phyloP scores from a whole-genome alignment of 805 yeast genomes.

The Candida nemodendra region DNA sequence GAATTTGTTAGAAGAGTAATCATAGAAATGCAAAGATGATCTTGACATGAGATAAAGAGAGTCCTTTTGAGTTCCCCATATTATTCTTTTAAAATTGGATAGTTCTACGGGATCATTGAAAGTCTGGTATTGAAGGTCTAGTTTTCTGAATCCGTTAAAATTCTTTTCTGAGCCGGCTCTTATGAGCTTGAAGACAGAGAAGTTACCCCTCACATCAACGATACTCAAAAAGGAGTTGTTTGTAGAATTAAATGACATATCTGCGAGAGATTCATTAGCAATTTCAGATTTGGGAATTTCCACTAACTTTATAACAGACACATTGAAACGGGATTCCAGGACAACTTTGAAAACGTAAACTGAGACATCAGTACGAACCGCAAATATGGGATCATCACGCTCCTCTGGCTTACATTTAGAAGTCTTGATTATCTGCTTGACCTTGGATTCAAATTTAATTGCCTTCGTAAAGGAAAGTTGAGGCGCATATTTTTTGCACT shows the following conservation, averaged over 20 bases:
- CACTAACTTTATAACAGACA: conserved; percentile 21
- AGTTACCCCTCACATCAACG: conserved; percentile 54
- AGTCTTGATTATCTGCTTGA: conserved; percentile 35
- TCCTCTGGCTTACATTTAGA: conserved; percentile 6
- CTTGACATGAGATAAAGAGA: conserved; percentile 41
- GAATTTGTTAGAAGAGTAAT: conserved; percentile 30
- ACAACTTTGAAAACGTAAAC: conserved; percentile 30
- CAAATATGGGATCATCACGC: conserved; percentile 18
- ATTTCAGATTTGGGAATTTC: conserved; percentile 23
- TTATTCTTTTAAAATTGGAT: conserved; percentile 53
- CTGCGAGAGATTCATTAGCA: conserved; percentile 35
- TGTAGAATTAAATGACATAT: conserved; percentile 43
- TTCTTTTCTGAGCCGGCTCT: conserved; percentile 2
- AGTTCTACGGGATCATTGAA: conserved; percentile 48
- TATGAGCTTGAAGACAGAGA: conserved; percentile 38
- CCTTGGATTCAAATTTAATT: conserved; percentile 15
- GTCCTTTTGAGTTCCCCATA: conserved; percentile 40
- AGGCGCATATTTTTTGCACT: conserved; percentile 4
- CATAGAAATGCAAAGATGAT: conserved; percentile 38
- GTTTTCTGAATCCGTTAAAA: conserved; percentile 2
- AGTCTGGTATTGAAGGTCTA: conserved; percentile 13
- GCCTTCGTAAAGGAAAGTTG: conserved; percentile 17
- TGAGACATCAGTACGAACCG: conserved; percentile 31
- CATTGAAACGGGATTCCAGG: conserved; percentile 10
- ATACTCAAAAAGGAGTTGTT: conserved; percentile 38